These are phyloP conservation scores for Morella rubra DNA, from an alignment of 306 rosid species.

Conservation along the genomic window DNA sequence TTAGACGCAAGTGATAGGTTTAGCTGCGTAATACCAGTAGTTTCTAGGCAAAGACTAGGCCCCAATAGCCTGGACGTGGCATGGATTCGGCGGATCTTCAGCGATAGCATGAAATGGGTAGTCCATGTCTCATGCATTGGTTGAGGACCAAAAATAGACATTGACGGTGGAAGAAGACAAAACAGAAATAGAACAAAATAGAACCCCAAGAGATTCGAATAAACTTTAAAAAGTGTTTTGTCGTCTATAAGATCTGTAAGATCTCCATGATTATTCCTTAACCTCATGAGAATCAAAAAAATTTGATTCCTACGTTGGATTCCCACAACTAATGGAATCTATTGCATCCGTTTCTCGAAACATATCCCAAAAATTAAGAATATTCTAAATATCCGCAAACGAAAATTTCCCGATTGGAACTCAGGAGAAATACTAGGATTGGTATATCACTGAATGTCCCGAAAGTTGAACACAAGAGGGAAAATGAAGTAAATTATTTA, in stretches of 20 bases:
- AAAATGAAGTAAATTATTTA: too few relatives aligned
- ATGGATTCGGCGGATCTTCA: constrained; percentile 5
- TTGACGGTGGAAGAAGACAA: constrained; percentile 21
- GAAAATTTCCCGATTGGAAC: too few relatives aligned
- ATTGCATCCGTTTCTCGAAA: too few relatives aligned
- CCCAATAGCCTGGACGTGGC: constrained; percentile 14
- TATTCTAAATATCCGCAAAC: too few relatives aligned
- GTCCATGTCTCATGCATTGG: constrained; percentile 1
- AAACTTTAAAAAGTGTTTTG: constrained; percentile 24
- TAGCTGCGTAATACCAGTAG: too few relatives aligned
- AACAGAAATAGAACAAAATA: constrained; percentile 18
- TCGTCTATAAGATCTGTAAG: not conserved
- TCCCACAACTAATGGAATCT: too few relatives aligned
- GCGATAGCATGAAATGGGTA: not conserved
- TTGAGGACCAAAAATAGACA: constrained; percentile 6
- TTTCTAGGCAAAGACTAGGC: not conserved
- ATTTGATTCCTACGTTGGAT: constrained; percentile 6
- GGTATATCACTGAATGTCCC: too few relatives aligned
- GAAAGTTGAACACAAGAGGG: too few relatives aligned
- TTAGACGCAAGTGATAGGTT: too few relatives aligned
- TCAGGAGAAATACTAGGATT: too few relatives aligned
- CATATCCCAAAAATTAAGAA: too few relatives aligned
- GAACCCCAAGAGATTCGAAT: constrained; percentile 8
- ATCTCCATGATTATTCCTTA: constrained; percentile 16
- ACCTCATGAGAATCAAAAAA: not conserved